Evolutionary conservation across 2,329 filamentous ascomycete genomes (phyloP).

Genomic region (Tolypocladium ophioglossoides): DNA sequence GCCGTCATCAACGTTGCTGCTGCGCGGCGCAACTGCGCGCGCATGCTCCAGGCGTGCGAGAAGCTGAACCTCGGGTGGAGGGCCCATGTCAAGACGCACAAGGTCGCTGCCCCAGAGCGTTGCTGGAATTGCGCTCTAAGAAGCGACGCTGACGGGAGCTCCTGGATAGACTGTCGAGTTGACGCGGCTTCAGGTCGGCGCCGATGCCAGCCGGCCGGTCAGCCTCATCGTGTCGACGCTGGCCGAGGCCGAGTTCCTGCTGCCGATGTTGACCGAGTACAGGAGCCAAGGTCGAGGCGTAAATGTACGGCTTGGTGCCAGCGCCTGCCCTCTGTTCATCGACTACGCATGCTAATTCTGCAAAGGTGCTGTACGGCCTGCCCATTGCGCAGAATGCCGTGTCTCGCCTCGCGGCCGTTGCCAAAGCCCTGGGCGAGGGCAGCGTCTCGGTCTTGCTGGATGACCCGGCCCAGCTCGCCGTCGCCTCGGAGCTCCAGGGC

Average conservation of each 20-base stretch:
- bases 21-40: conserved; percentile 54
- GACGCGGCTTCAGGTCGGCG: conserved; percentile 59
- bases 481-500: conserved; percentile 30
- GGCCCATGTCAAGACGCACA: conserved; percentile 77
- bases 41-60: conserved; percentile 57
- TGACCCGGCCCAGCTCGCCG: conserved; percentile 48
- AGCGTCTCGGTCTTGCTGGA: conserved; percentile 60
- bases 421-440: conserved; percentile 40
- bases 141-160: no score
- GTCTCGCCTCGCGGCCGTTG: conserved; percentile 46
- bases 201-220: conserved; percentile 31
- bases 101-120: conserved; percentile 32
- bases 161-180: conserved; percentile 60
- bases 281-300: conserved; percentile 40
- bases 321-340: no score
- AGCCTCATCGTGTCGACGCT: conserved; percentile 66
- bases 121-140: no score
- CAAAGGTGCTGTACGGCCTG: conserved; percentile 59
- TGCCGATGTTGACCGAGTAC: conserved; percentile 49
- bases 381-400: conserved; percentile 54
- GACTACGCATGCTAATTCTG: not conserved
- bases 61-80: conserved; percentile 55
- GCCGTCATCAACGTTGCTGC: conserved; percentile 59
- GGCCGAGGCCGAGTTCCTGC: conserved; percentile 59
- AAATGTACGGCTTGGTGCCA: conserved; percentile 36